Evolutionary conservation across 2,329 filamentous ascomycete genomes (phyloP), one percentile per base, ranked within the genome.

Genomic region (Scortechinia acanthostroma): DNA sequence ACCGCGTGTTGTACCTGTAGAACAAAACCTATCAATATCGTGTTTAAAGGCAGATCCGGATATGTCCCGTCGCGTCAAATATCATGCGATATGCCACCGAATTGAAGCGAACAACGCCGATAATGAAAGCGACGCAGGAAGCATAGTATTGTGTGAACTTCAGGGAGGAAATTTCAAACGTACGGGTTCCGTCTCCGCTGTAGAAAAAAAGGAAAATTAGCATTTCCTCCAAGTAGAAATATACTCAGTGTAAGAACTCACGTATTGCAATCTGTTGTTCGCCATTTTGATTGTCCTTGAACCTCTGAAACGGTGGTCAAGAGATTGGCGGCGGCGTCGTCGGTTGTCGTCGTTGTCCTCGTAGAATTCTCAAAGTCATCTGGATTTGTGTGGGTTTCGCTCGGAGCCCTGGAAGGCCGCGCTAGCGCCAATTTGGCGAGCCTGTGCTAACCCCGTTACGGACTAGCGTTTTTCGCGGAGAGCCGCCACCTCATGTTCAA

Each of bases 1-100:
- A 95, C 69, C 78, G 78, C 70, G 91, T 97, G 85, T 97, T 97
- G 88, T 97, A 98, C 68, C 88, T 93, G 64, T 47, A 20, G 21
- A 14, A 21, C 16, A 16, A 30, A 16, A 15, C 10, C 35, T 17
- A 19, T 40, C 35, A 40, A 40, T 40, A 40, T 13, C 10, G 6
- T n/a, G n/a, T 30, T 30, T n/a, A 30, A 30, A 30, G 10, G n/a
- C 25, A 30, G 10, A 30, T 30, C n/a, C 25, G 25, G n/a, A 30
- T 10, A 10, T 10, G 10, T n/a, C 25, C n/a, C 25, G 25, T 40
- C 35, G 35, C 17, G 35, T 40, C 10, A 10, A 40, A 19, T 15
- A 6, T 40, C 6, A 17, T 15, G 14, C 6, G 35, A 40, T 19
- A 19, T 10, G 10, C 14, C 14, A 17, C n/a, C 25, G 25, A 30